A percentile compares a stretch with the other conserved stretches of the same genome.
phyloP scores from a whole-genome alignment of 306 rosid genomes.

The Bauhinia variegata region DNA sequence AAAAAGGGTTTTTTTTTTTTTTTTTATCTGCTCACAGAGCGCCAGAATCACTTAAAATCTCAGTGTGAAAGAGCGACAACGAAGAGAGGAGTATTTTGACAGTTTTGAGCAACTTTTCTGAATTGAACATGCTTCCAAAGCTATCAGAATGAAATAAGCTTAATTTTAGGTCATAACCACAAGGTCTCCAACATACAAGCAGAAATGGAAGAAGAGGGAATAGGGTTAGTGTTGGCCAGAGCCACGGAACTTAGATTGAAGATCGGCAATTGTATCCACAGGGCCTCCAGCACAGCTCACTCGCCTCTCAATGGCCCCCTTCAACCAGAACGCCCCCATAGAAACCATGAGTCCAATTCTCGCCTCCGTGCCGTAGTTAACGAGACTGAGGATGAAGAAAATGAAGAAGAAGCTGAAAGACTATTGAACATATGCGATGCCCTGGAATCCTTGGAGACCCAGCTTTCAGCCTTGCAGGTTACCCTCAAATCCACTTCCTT shows the following conservation, averaged over 20 bases:
- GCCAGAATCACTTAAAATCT: slow-evolving; percentile 34
- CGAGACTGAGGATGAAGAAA: slow-evolving; percentile 47
- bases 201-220: slow-evolving; percentile 75
- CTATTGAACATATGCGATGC: slow-evolving; percentile 83
- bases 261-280: slow-evolving; percentile 73
- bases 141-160: too few species aligned
- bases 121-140: background rate
- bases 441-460: slow-evolving; percentile 82
- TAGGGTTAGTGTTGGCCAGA: slow-evolving; percentile 81
- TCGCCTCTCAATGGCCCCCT: slow-evolving; percentile 34
- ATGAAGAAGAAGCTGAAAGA: slow-evolving; percentile 53
- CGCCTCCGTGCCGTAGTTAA: slow-evolving; percentile 1
- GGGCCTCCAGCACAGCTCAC: slow-evolving; percentile 28
- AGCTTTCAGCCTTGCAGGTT: slow-evolving; percentile 87
- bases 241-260: slow-evolving; percentile 89
- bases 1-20: background rate
- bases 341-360: slow-evolving; percentile 14
- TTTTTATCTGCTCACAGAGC: slow-evolving; percentile 4
- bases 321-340: slow-evolving; percentile 3
- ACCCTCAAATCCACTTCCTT: background rate
- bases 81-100: slow-evolving; percentile 37
- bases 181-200: background rate
- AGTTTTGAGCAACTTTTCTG: slow-evolving; percentile 26
- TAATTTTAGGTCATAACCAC: slow-evolving; percentile 13
- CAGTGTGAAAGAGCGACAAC: background rate